Evolutionary conservation across 306 rosid genomes (phyloP).

Genomic region (Quercus engelmannii): DNA sequence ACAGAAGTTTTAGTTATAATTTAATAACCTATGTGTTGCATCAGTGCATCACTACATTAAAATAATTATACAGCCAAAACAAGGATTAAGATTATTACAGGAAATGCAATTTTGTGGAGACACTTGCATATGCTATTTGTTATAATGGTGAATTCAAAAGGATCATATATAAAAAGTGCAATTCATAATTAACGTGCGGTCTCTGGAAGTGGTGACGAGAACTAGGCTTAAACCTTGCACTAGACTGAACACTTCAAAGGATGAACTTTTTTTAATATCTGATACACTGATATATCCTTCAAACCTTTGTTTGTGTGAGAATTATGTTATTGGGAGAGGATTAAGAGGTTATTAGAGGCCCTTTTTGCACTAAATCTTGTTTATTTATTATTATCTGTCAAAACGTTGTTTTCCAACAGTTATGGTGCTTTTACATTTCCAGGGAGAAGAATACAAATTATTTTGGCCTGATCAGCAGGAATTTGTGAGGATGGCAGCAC

Average conservation of each 20-base stretch:
- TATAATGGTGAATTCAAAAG: neutral
- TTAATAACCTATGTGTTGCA: neutral
- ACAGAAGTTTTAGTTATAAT: neutral
- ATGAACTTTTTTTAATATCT: neutral
- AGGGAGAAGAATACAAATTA: slow-evolving; percentile 88
- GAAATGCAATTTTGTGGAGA: neutral
- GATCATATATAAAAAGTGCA: neutral
- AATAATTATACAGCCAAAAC: neutral
- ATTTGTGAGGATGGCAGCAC: slow-evolving; percentile 96
- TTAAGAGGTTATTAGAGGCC: neutral
- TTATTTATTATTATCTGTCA: neutral
- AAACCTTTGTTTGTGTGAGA: neutral
- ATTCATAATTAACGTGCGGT: neutral
- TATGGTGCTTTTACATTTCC: slow-evolving; percentile 21
- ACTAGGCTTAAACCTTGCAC: neutral
- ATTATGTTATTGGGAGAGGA: neutral
- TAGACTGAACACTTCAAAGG: neutral
- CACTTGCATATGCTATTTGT: no score
- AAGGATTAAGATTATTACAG: neutral
- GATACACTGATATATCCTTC: neutral
- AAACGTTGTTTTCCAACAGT: slow-evolving; percentile 5
- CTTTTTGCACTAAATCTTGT: neutral
- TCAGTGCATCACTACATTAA: neutral
- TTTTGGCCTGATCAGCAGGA: slow-evolving; percentile 87
- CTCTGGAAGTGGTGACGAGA: neutral